Evolutionary conservation across 352 stramenopile genomes (phyloP).

Genomic region (Globisporangium irregulare): DNA sequence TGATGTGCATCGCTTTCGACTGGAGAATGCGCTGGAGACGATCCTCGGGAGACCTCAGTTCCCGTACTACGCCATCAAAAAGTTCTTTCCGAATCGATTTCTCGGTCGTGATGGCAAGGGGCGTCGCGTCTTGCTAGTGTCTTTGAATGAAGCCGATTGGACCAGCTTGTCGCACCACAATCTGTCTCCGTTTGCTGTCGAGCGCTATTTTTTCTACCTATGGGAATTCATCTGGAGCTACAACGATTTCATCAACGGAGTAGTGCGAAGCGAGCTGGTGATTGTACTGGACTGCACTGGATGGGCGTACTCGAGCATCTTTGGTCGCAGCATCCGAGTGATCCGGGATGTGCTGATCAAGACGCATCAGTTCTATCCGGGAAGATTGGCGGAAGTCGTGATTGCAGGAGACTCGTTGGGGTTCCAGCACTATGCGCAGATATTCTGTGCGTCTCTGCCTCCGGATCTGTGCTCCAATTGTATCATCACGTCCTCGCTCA

Average conservation of each 20-base stretch:
- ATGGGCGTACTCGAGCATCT: constrained; percentile 28
- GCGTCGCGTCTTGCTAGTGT: constrained; percentile 27
- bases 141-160: constrained; percentile 21
- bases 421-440: constrained; percentile 9
- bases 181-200: constrained; percentile 28
- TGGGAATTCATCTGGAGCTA: constrained; percentile 52
- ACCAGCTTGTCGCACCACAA: constrained; percentile 23
- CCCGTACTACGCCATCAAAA: constrained; percentile 36
- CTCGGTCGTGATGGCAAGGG: constrained; percentile 22
- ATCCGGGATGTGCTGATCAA: constrained; percentile 24
- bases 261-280: constrained; percentile 27
- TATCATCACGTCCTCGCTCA: not conserved
- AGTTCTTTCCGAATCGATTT: constrained; percentile 29
- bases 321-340: constrained; percentile 24
- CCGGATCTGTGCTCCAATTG: constrained; percentile 13
- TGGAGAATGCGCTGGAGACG: constrained; percentile 38
- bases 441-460: constrained; percentile 20
- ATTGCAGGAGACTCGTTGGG: constrained; percentile 17
- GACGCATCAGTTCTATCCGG: constrained; percentile 26
- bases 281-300: constrained; percentile 29
- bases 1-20: constrained; percentile 28
- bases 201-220: constrained; percentile 40
- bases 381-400: constrained; percentile 22
- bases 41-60: constrained; percentile 32
- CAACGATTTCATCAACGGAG: constrained; percentile 26